Conservation (phyloP, 73 alveolate genomes). For the Tetrahymena elliotti region DNA sequence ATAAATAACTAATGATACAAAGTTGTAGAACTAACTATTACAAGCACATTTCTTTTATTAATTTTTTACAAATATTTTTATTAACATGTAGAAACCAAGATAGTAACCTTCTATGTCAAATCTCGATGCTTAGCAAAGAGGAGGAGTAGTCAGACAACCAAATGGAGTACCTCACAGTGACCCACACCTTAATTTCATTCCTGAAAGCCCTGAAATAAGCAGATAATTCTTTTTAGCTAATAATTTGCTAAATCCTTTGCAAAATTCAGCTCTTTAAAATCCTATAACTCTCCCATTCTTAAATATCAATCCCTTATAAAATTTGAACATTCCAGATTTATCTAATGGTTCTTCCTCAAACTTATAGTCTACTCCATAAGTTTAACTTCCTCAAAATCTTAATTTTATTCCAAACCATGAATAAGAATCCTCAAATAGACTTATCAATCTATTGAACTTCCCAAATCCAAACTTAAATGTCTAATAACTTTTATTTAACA, state of each 20-base stretch:
- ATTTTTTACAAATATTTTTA: too few relatives aligned
- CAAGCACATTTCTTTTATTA: too few relatives aligned
- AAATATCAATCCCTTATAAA: neutral
- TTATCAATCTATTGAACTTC: neutral
- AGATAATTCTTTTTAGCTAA: neutral
- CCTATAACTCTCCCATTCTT: neutral
- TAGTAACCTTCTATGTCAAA: neutral
- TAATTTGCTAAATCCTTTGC: neutral
- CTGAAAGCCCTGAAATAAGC: neutral
- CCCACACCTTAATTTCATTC: neutral
- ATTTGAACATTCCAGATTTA: neutral
- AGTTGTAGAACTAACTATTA: neutral
- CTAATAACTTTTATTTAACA: neutral
- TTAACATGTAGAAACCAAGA: neutral
- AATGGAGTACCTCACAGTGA: neutral
- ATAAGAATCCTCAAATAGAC: neutral
- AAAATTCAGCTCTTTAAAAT: neutral
- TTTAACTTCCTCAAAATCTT: neutral
- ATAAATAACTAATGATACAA: too few relatives aligned
- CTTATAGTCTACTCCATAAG: neutral
- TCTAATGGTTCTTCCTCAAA: neutral
- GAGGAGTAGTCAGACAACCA: neutral
- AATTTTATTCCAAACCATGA: neutral
- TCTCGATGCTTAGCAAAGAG: neutral
- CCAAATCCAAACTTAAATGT: neutral